phyloP scores from a whole-genome alignment of 1,284 basidiomycete species.

The Agroathelia rolfsii region DNA sequence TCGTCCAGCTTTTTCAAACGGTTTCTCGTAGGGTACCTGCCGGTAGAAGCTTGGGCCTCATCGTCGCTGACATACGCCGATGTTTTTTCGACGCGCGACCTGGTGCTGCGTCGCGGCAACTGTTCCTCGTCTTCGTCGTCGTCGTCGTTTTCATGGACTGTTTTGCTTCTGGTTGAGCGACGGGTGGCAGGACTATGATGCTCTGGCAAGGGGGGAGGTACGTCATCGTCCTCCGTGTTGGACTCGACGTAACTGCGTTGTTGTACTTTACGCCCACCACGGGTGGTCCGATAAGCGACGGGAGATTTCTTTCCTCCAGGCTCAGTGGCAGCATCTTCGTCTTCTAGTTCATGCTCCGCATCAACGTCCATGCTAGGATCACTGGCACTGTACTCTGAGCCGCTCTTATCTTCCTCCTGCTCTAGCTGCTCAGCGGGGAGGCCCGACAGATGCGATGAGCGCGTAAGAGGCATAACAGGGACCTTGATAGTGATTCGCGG shows the following conservation, averaged over 20 bases:
- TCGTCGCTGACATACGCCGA: too few species aligned
- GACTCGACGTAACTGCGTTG: conserved; percentile 44
- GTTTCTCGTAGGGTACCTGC: conserved; percentile 13
- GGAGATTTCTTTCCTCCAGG: conserved; percentile 14
- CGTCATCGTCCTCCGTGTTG: conserved; percentile 30
- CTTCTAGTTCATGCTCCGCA: conserved; percentile 22
- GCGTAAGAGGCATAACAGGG: conserved; percentile 7
- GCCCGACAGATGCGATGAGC: too few species aligned
- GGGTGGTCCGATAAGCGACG: conserved; percentile 21
- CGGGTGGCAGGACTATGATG: too few species aligned
- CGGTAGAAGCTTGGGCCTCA: too few species aligned
- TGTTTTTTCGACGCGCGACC: too few species aligned
- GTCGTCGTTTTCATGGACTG: conserved; percentile 25
- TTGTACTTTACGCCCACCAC: conserved; percentile 35
- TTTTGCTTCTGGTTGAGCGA: conserved; percentile 6
- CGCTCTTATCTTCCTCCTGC: conserved; percentile 25
- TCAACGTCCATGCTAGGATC: conserved; percentile 38
- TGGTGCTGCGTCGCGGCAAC: conserved; percentile 16
- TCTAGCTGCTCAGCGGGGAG: too few species aligned
- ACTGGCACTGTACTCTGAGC: conserved; percentile 59
- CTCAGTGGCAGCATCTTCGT: too few species aligned
- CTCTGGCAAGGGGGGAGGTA: conserved; percentile 3
- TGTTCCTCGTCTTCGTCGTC: conserved; percentile 25
- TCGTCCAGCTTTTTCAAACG: conserved; percentile 16
- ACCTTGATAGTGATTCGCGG: conserved; percentile 20